A percentile compares a stretch with the other conserved stretches of the same genome.
Evolutionary conservation across 495 filamentous ascomycete genomes (phyloP).

Genomic region (Aspergillus ostianus): DNA sequence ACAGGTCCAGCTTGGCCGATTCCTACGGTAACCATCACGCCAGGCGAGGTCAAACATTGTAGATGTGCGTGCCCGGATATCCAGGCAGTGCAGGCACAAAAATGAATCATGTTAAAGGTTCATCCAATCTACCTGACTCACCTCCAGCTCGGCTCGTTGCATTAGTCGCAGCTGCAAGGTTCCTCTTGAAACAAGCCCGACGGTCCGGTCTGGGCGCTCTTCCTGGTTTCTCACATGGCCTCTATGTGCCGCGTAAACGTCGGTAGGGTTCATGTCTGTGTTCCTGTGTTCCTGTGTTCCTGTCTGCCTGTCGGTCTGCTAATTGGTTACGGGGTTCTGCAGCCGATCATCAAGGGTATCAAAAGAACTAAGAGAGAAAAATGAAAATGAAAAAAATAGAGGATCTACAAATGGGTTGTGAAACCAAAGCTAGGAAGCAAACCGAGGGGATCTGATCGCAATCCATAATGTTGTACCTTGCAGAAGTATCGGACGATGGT

Average conservation of each 20-base stretch:
- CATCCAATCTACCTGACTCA: background rate
- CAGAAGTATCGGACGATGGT: conserved; percentile 5
- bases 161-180: conserved; percentile 1
- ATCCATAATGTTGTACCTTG: conserved; percentile 4
- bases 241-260: background rate
- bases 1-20: background rate
- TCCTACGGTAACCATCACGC: background rate
- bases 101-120: background rate
- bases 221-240: background rate
- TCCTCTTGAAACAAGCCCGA: background rate
- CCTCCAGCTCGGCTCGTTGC: background rate
- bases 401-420: conserved; percentile 5
- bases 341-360: background rate
- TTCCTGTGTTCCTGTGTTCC: background rate
- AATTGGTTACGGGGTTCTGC: background rate
- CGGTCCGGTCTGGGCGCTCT: background rate
- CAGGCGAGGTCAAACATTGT: background rate
- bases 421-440: conserved; percentile 5
- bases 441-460: conserved; percentile 6
- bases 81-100: background rate
- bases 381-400: background rate
- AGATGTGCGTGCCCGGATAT: background rate
- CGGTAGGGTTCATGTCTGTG: background rate
- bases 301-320: background rate
- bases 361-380: background rate